Evolutionary conservation across 345 rosid species (phyloP).

Genomic region (Euphorbia tirucalli): DNA sequence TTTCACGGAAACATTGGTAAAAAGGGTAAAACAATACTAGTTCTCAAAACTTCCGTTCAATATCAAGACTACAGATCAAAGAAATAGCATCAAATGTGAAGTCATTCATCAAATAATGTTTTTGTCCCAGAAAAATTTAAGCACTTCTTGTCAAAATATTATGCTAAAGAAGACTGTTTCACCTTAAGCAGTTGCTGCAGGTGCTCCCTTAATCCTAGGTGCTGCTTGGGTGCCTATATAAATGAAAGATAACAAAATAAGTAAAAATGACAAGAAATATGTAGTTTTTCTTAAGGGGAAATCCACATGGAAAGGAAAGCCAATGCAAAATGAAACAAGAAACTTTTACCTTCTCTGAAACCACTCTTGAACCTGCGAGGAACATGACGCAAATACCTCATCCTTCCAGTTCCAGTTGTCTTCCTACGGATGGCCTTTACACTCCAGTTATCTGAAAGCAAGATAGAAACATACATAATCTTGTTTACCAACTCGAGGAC

Average conservation of each 20-base stretch:
- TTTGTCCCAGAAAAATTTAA: constrained; percentile 9
- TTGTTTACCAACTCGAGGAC: neutral
- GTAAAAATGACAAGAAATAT: neutral
- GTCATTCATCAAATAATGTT: constrained; percentile 15
- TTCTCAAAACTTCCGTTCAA: constrained; percentile 18
- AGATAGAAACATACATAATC: neutral
- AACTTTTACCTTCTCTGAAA: constrained; percentile 68
- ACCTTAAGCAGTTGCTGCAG: constrained; percentile 56
- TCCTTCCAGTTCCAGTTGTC: constrained; percentile 93
- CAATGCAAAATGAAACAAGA: neutral
- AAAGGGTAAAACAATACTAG: too few species aligned
- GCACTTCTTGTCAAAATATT: neutral
- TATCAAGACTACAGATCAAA: constrained; percentile 10
- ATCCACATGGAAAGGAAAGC: too few species aligned
- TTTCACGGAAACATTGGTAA: too few species aligned
- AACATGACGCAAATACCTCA: constrained; percentile 77
- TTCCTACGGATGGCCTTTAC: constrained; percentile 93
- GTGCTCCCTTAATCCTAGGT: constrained; percentile 66
- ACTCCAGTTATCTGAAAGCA: constrained; percentile 82
- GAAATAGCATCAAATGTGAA: constrained; percentile 7
- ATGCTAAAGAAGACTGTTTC: neutral
- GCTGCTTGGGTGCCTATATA: constrained; percentile 73
- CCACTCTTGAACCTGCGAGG: constrained; percentile 89
- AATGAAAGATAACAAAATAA: neutral
- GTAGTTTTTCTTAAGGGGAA: too few species aligned